Evolutionary conservation across 768 basidiomycete genomes (phyloP), one percentile per base, ranked within the genome.

Genomic region (Strobilomyces confusus): DNA sequence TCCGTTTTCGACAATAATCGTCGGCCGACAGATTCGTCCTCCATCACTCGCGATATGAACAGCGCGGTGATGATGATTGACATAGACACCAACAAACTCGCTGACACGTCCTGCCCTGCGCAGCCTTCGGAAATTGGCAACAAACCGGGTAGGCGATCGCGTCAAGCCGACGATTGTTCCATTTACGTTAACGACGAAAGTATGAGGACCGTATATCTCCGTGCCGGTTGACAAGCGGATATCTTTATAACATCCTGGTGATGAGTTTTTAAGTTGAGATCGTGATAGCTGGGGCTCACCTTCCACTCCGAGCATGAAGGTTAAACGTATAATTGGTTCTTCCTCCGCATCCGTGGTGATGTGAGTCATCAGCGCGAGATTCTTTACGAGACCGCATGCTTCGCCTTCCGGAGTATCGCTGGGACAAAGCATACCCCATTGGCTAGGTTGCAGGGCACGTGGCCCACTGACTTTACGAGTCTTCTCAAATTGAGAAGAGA

Each of bases 391-490:
- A 23, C 97, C 97, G 66, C 97, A 99, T 17, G 97, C 97, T 73
- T 99, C 97, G 67, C 97, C 97, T 84, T 99, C 97, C 0, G 97
- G 97, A 0, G 97, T 99, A 71, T 99, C 97, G 67, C 91, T 93
- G 1, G 97, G 92, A 73, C 97, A 99, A 19, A 98, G 76, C 76
- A 99, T 91, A 34, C 97, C 97, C 97, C 97, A 99, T 72, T 99
- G 97, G 78, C 88, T 92, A 5, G 97, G 95, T 67, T 99, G 97
- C 55, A 99, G 72, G 20, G 95, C 95, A 63, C 97, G 83, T 29
- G 97, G 97, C 38, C 97, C 97, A 60, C 92, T 95, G 55, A 99
- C 97, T 70, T 99, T 99, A 54, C 97, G 78, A 20, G 97, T 98
- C 80, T 99, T 99, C 72, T 99, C 97, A 67, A 99, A 99, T 72